Evolutionary conservation across 2,329 filamentous ascomycete genomes (phyloP).

Genomic region (Metarhizium sp.): DNA sequence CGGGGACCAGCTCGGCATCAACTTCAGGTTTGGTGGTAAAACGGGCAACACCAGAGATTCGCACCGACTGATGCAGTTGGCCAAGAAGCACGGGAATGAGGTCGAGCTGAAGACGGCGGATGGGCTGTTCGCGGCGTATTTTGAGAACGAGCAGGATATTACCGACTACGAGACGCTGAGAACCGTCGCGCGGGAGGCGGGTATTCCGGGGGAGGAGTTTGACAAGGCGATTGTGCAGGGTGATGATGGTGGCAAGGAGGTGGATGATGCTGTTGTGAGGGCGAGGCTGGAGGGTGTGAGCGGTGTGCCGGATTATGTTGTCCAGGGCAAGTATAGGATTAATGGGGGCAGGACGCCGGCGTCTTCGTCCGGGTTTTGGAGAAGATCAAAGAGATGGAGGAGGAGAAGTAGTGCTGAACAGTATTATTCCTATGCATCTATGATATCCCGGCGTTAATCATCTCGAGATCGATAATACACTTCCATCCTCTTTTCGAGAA

Average conservation of each 20-base stretch:
- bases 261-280: slow-evolving; percentile 19
- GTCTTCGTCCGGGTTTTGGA: slow-evolving; percentile 60
- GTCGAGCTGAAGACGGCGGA: slow-evolving; percentile 48
- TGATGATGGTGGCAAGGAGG: slow-evolving; percentile 36
- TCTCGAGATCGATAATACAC: slow-evolving; percentile 3
- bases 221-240: slow-evolving; percentile 28
- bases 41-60: slow-evolving; percentile 36
- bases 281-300: slow-evolving; percentile 31
- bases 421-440: background rate
- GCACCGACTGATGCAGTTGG: slow-evolving; percentile 37
- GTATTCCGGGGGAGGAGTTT: slow-evolving; percentile 34
- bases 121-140: slow-evolving; percentile 32
- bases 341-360: slow-evolving; percentile 57
- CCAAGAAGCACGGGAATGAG: slow-evolving; percentile 38
- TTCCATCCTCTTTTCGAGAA: slow-evolving; percentile 26
- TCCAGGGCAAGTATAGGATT: slow-evolving; percentile 58
- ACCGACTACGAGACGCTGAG: slow-evolving; percentile 29
- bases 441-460: background rate
- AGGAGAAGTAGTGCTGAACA: slow-evolving; percentile 5
- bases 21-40: slow-evolving; percentile 40
- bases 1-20: slow-evolving; percentile 28
- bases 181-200: slow-evolving; percentile 25
- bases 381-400: slow-evolving; percentile 32
- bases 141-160: slow-evolving; percentile 33
- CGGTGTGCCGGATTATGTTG: slow-evolving; percentile 64